These are phyloP conservation scores for Ganoderma multipileum DNA, from an alignment of 1,284 basidiomycete species.

Conservation along the genomic window DNA sequence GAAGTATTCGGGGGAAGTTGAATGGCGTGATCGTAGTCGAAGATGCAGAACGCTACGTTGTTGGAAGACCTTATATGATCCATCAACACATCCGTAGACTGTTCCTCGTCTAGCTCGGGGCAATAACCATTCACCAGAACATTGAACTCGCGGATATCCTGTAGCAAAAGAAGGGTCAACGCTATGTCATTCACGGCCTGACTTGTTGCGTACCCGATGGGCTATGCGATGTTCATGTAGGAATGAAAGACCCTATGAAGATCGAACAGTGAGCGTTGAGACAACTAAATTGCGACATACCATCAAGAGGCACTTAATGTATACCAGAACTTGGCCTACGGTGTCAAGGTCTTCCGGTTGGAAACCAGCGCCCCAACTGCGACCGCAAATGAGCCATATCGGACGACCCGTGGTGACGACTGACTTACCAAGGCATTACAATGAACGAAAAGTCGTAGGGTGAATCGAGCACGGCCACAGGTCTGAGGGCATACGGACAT, in stretches of 20 bases:
- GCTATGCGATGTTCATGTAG: constrained; percentile 4
- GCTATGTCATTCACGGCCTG: too few relatives aligned
- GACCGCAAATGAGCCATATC: not conserved
- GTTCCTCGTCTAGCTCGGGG: not conserved
- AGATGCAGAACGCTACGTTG: not conserved
- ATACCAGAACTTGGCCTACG: not conserved
- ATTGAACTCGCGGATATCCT: not conserved
- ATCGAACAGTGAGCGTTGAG: too few relatives aligned
- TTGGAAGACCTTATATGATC: not conserved
- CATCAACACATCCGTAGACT: not conserved
- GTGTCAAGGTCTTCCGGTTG: not conserved
- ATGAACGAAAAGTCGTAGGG: constrained; percentile 10
- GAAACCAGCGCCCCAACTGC: not conserved
- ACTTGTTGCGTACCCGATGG: constrained; percentile 2
- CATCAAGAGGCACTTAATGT: constrained; percentile 4
- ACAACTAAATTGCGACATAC: not conserved
- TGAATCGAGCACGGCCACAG: not conserved
- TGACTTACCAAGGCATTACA: constrained; percentile 16
- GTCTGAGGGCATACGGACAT: not conserved
- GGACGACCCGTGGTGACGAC: not conserved
- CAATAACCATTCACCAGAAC: not conserved
- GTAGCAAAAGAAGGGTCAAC: too few relatives aligned
- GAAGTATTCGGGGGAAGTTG: not conserved
- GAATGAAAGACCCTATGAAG: constrained; percentile 5
- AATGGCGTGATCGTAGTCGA: not conserved